Base-by-base conservation (phyloP, 1,284 basidiomycete genomes). In the Ganoderma lucidum region DNA sequence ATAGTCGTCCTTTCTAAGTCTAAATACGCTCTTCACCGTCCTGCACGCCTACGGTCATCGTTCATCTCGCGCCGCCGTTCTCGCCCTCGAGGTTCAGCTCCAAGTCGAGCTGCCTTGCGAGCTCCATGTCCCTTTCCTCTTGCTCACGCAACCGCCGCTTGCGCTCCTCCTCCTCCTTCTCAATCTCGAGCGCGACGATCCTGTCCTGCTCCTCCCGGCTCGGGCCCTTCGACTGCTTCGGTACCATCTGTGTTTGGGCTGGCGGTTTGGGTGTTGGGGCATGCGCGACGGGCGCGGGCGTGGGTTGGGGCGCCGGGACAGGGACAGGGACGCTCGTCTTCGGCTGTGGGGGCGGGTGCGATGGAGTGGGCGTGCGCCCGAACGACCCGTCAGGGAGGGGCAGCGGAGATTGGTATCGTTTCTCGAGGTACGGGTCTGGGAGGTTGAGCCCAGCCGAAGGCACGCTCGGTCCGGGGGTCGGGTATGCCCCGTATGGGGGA, bases 381-480 rank as follows among this genome's bases (percentile, higher is more conserved):
- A 61, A 3, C 39, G 63, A 48, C 6, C 65, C 68, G 48, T 65
- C 23, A 19, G 88, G 87, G 19, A 88, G 81, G 17, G 88, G 85
- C n/a, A 88, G 79, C 6, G 85, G 85, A 1, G 81, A 78, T 61
- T 85, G 82, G 76, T 89, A 89, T 56, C 72, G 76, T n/a, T 48
- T 65, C 30, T 68, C 56, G 55, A 85, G 79, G 71, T 85, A 83
- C 35, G 85, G 83, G 72, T 87, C 86, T 2, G 81, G 80, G 2
- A 83, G 74, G 8, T 78, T 77, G 39, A 63, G 63, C 23, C 32
- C 63, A 2, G 51, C 3, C 3, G 45, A 35, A n/a, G 53, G n/a
- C 19, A 17, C 35, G 53, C 63, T 62, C 12, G 44, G 53, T 6
- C 23, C 35, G 12, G 41, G 23, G 1, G 39, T 32, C 1, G 64